A percentile compares a stretch with the other conserved stretches of the same genome.
Evolutionary conservation across 2,329 filamentous ascomycete genomes (phyloP).

Genomic region (Pseudogymnoascus sp.): DNA sequence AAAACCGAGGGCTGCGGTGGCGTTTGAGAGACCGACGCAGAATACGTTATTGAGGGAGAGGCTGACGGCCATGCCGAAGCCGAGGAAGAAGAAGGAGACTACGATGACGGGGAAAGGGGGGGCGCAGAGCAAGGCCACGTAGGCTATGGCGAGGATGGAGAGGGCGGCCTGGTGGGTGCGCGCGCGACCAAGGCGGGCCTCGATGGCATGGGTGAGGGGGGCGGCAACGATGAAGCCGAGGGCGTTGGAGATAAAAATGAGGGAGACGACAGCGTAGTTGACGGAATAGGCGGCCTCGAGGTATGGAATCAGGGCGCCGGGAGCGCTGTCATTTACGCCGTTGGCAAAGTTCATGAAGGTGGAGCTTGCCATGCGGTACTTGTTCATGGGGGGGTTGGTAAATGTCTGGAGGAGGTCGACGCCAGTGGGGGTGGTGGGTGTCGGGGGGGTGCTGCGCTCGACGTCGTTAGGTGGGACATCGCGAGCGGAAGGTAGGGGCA

Average conservation of each 20-base stretch:
- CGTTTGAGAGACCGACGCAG: slow-evolving; percentile 44
- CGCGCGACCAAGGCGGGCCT: slow-evolving; percentile 55
- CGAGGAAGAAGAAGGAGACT: slow-evolving; percentile 59
- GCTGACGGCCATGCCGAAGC: slow-evolving; percentile 48
- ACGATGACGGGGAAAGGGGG: slow-evolving; percentile 65
- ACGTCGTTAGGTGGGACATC: slow-evolving; percentile 16
- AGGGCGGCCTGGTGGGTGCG: slow-evolving; percentile 53
- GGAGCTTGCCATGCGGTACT: slow-evolving; percentile 55
- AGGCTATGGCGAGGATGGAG: slow-evolving; percentile 49
- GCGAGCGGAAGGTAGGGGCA: not conserved
- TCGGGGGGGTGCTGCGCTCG: slow-evolving; percentile 47
- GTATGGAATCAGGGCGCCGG: slow-evolving; percentile 73
- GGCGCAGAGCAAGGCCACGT: slow-evolving; percentile 54
- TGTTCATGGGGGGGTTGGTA: slow-evolving; percentile 58
- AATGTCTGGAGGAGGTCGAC: slow-evolving; percentile 47
- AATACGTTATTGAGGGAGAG: slow-evolving; percentile 53
- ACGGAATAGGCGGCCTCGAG: slow-evolving; percentile 68
- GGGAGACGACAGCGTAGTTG: slow-evolving; percentile 68
- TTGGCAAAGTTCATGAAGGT: slow-evolving; percentile 60
- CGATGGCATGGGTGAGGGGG: slow-evolving; percentile 55
- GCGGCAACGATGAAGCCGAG: slow-evolving; percentile 68
- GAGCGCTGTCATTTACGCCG: slow-evolving; percentile 66
- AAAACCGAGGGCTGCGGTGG: slow-evolving; percentile 48
- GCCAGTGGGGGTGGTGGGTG: slow-evolving; percentile 33
- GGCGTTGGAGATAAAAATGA: slow-evolving; percentile 75